These are phyloP conservation scores for Marchantia paleacea DNA, from an alignment of 225 moss, liverwort and hornwort genomes.

Conservation along the genomic window DNA sequence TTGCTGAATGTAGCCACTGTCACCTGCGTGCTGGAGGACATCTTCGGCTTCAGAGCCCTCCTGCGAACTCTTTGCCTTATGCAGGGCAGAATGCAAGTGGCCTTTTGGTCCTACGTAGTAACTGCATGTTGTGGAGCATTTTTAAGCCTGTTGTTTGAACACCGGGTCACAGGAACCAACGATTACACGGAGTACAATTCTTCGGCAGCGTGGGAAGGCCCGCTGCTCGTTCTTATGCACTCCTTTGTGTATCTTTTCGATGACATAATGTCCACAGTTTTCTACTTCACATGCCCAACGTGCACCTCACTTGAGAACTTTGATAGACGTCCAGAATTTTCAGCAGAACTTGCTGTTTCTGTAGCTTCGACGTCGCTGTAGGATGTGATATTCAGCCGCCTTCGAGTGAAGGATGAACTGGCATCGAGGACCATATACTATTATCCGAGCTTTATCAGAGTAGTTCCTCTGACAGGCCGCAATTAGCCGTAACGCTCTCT, in stretches of 20 bases:
- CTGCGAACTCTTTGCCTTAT: conserved; percentile 48
- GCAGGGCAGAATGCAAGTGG: conserved; percentile 53
- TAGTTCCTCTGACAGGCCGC: neutral
- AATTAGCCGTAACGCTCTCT: neutral
- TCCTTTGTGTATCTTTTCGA: conserved; percentile 86
- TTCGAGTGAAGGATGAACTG: neutral
- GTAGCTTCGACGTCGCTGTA: neutral
- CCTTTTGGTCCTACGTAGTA: conserved; percentile 56
- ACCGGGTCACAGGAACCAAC: conserved; percentile 56
- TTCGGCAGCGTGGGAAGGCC: conserved; percentile 80
- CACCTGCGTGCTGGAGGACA: conserved; percentile 57
- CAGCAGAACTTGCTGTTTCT: conserved; percentile 15
- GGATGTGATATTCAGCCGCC: neutral
- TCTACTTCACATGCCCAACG: conserved; percentile 68
- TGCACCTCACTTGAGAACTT: conserved; percentile 26
- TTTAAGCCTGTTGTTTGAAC: conserved; percentile 65
- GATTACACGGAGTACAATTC: conserved; percentile 49
- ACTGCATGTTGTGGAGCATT: conserved; percentile 60
- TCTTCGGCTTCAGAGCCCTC: conserved; percentile 50
- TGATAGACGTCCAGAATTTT: conserved; percentile 19
- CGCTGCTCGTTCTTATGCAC: conserved; percentile 79
- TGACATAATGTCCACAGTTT: conserved; percentile 71
- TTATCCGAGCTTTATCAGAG: neutral
- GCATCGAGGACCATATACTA: neutral
- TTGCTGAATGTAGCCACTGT: conserved; percentile 64